phyloP scores from a whole-genome alignment of 2,329 filamentous ascomycete genomes.

The Aspergillus ochraceoroseus region DNA sequence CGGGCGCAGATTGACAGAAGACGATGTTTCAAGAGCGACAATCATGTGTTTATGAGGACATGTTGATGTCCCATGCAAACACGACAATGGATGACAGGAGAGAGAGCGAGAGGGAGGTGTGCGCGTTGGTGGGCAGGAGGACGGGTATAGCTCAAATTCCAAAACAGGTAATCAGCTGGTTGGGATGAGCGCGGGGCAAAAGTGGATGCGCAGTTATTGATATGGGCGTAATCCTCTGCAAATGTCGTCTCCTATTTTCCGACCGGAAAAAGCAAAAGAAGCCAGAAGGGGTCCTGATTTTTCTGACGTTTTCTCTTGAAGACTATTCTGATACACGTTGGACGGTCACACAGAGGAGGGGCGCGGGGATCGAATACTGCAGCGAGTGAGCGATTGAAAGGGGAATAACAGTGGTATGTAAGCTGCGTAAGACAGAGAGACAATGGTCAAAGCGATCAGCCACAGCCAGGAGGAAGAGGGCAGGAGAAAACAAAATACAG shows the following conservation, averaged over 20 bases:
- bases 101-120: not conserved
- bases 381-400: conserved; percentile 2
- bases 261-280: not conserved
- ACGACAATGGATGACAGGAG: conserved; percentile 1
- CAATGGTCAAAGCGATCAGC: conserved; percentile 10
- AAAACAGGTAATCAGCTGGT: conserved; percentile 16
- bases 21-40: conserved; percentile 18
- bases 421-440: conserved; percentile 5
- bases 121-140: no score
- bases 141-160: conserved; percentile 9
- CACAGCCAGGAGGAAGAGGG: conserved; percentile 4
- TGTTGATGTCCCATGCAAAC: conserved; percentile 15
- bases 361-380: conserved; percentile 8
- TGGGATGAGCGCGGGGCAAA: not conserved
- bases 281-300: not conserved
- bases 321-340: conserved; percentile 5
- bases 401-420: conserved; percentile 7
- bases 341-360: conserved; percentile 13
- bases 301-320: not conserved
- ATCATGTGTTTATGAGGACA: conserved; percentile 26
- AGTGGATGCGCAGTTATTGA: not conserved
- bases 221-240: no score
- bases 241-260: not conserved
- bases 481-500: conserved; percentile 6
- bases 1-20: conserved; percentile 20